Base-by-base conservation (phyloP, 495 filamentous ascomycete genomes). In the Neurospora sp. region DNA sequence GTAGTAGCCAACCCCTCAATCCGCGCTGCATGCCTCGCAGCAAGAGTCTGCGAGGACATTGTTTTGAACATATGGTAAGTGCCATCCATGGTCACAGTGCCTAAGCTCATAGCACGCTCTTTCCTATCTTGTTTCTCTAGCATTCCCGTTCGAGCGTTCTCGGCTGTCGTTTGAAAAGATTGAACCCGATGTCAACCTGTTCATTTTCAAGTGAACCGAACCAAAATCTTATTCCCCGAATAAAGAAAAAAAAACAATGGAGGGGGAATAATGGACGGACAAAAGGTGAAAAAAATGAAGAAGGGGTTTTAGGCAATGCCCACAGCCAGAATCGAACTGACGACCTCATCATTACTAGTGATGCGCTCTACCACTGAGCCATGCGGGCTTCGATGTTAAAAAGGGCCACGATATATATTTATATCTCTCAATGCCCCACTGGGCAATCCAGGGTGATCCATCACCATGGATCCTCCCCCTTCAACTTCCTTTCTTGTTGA, bases 351-450 rank as follows among this genome's bases (percentile, higher is more conserved):
- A 48, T 39, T 40, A 54, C 45, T 54, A 54, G 45, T 54, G 45
- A 54, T 54, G 45, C 45, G 21, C 45, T 54, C 45, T 54, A 54
- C 45, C 45, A 54, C 21, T 54, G 45, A 54, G 45, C 45, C 45
- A 54, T 54, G 45, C 45, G 45, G 45, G 45, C 45, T 24, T 54
- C 45, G 43, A 21, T 24, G n/a, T 48, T 13, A 0, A 0, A 5
- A 2, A 13, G 0, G 2, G 6, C n/a, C n/a, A n/a, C 4, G 0
- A 21, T 5, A n/a, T 48, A 9, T 0, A 0, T 11, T 54, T 13
- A 54, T 54, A 54, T 21, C 9, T 2, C 45, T 28, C n/a, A 13
- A 5, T 0, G 10, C 21, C 10, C 45, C 45, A 54, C 21, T 15
- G 0, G 6, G 9, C 3, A 0, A 21, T 11, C 8, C 19, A 21